Evolutionary conservation across 1,139 yeast genomes (phyloP).

Genomic region (Kurtzmaniella quercitrusa): DNA sequence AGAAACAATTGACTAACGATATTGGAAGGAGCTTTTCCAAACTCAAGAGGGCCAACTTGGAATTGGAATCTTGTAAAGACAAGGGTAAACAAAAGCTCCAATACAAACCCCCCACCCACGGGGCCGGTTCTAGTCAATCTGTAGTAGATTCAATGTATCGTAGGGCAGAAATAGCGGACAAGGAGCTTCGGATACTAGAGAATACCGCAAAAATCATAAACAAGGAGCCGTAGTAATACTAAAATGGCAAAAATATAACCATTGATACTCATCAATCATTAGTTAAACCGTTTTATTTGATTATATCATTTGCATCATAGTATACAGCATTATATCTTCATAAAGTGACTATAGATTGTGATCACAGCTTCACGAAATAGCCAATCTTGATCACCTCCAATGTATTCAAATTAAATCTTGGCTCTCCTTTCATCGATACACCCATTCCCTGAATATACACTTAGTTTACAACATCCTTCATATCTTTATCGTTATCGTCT

Average conservation of each 20-base stretch:
- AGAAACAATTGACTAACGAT: slow-evolving; percentile 29
- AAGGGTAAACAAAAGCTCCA: background rate
- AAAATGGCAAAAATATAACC: too few relatives aligned
- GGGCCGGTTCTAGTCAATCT: slow-evolving; percentile 6
- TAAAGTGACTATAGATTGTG: too few relatives aligned
- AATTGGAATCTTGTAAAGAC: slow-evolving; percentile 16
- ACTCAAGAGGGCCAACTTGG: slow-evolving; percentile 18
- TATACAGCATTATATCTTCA: too few relatives aligned
- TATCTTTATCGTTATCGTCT: too few relatives aligned
- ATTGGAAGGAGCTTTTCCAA: slow-evolving; percentile 22
- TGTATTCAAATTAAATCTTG: too few relatives aligned
- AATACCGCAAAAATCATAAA: slow-evolving; percentile 20
- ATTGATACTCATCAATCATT: background rate
- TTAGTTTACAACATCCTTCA: too few relatives aligned
- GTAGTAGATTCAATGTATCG: slow-evolving; percentile 36
- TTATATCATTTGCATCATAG: too few relatives aligned
- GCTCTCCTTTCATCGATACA: too few relatives aligned
- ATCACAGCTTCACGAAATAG: too few relatives aligned
- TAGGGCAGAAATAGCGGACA: slow-evolving; percentile 42
- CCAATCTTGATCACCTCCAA: too few relatives aligned
- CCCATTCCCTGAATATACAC: too few relatives aligned
- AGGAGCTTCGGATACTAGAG: slow-evolving; percentile 46
- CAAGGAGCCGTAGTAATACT: background rate
- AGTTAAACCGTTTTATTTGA: too few relatives aligned
- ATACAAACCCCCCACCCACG: background rate